phyloP scores from a whole-genome alignment of 169 alveolate genomes.

The Plasmodium inui region DNA sequence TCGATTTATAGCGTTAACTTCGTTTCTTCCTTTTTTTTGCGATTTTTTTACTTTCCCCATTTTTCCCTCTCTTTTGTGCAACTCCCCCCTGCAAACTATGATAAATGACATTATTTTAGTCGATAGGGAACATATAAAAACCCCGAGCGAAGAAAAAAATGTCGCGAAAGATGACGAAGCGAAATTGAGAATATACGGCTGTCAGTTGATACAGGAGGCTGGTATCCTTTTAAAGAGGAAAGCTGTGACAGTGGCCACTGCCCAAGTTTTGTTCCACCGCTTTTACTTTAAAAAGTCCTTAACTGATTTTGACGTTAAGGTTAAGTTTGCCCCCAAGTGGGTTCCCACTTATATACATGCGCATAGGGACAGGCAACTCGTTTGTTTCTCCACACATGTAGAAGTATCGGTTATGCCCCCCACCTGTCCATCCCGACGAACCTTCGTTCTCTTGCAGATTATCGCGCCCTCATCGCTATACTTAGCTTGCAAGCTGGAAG shows the following conservation, averaged over 20 bases:
- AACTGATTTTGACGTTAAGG: slow-evolving; percentile 88
- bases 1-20: background rate
- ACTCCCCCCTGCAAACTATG: slow-evolving; percentile 22
- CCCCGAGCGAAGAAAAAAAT: slow-evolving; percentile 76
- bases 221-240: slow-evolving; percentile 90
- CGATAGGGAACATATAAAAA: slow-evolving; percentile 21
- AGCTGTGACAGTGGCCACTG: slow-evolving; percentile 91
- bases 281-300: slow-evolving; percentile 89
- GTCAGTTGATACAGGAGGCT: slow-evolving; percentile 86
- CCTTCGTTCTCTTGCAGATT: slow-evolving; percentile 71
- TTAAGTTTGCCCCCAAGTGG: slow-evolving; percentile 9
- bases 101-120: slow-evolving; percentile 66
- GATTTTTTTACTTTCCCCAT: background rate
- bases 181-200: slow-evolving; percentile 70
- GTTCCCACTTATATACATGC: background rate
- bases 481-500: slow-evolving; percentile 91
- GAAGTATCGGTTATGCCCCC: background rate
- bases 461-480: slow-evolving; percentile 90
- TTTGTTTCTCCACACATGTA: background rate
- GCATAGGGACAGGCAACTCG: background rate
- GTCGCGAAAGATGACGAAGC: slow-evolving; percentile 43
- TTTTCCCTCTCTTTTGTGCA: slow-evolving; percentile 8
- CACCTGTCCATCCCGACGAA: background rate
- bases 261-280: slow-evolving; percentile 90
- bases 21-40: background rate